Base-by-base conservation (phyloP, 805 yeast species). In the Blastobotrys terrestris region DNA sequence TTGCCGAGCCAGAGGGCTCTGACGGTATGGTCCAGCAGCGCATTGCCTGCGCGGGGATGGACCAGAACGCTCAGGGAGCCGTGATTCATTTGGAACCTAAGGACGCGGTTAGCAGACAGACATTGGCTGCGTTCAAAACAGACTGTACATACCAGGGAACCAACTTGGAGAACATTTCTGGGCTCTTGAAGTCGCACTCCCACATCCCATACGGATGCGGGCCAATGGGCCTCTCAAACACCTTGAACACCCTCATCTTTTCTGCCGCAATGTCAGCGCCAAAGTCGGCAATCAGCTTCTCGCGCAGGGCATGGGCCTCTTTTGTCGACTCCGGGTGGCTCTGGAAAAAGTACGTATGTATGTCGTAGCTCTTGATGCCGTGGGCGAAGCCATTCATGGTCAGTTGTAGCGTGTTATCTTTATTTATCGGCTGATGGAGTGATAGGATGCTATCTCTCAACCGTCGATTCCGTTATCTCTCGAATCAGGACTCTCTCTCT, bases 201-300 rank as follows among this genome's bases (percentile, higher is more conserved):
- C 79, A 80, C 84, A 80, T 80, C 40, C 71, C 74, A 31, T 75
- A 66, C 0, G 84, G 81, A 57, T 80, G 84, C 1, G 85, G 85
- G 0, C 85, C 85, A 26, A 80, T 61, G 21, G 80, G 76, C 44
- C 65, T 63, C 40, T 74, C 75, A 72, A 77, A 76, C 31, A 76
- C 66, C 53, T 72, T 72, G 63, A 72, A 70, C 2, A 78, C 70
- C 51, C 79, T 59, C 8, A 77, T 66, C 19, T 66, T 63, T 1
- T 78, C 79, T 1, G 63, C 59, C 16, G 56, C 54, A 22, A 72
- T 55, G 49, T 78, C 80, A 14, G 61, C 48, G 3, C 73, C 70
- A 56, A 79, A 76, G 48, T 74, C 77, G 49, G 62, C 50, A 31
- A 65, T 61, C 2, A 80, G 70, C 50, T 69, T 64, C 22, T 70